Evolutionary conservation across 1,139 yeast species (phyloP).

Genomic region (Casaregolazyma lundiana): DNA sequence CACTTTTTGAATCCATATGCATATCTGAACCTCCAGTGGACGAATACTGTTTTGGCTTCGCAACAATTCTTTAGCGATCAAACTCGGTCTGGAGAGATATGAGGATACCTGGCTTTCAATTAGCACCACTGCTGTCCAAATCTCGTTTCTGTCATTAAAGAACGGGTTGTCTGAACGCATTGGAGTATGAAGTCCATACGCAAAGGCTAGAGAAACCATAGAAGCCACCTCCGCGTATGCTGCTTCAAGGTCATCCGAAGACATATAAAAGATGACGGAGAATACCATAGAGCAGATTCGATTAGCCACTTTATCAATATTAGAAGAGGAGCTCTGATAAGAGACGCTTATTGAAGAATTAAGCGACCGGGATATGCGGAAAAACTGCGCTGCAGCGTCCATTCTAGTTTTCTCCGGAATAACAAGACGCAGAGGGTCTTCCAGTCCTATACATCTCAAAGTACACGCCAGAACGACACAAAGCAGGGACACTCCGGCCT

Average conservation of each 20-base stretch:
- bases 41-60: not conserved
- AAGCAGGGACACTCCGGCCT: not conserved
- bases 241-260: not conserved
- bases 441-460: not conserved
- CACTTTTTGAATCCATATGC: constrained; percentile 6
- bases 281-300: not conserved
- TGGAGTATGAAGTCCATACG: constrained; percentile 4
- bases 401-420: not conserved
- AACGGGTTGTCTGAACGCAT: not conserved
- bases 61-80: constrained; percentile 1
- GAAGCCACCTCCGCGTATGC: not conserved
- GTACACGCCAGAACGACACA: not conserved
- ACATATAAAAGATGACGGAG: not conserved
- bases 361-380: too few species aligned
- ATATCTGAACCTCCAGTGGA: not conserved
- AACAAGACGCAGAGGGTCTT: not conserved
- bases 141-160: not conserved
- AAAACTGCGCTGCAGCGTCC: not conserved
- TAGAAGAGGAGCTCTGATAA: too few species aligned
- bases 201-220: constrained; percentile 4
- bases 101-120: constrained; percentile 4
- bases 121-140: constrained; percentile 4
- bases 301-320: not conserved
- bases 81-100: constrained; percentile 2
- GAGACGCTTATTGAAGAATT: not conserved